Base-by-base conservation (phyloP, 306 rosid genomes). In the Sicyos edulis region DNA sequence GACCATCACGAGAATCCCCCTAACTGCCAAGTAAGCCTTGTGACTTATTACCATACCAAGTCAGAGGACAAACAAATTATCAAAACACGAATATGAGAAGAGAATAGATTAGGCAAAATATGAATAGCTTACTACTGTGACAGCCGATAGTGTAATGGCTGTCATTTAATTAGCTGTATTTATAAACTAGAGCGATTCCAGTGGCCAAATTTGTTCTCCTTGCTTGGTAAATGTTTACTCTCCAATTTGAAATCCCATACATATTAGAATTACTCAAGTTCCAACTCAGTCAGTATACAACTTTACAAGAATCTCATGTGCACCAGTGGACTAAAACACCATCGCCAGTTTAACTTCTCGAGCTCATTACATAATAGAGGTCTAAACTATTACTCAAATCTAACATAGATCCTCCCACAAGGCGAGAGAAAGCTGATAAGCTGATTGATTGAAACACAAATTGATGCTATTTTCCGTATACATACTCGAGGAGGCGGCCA, bases 401-500 rank as follows among this genome's bases (percentile, higher is more conserved):
- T 13, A 11, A 67, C 11, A 63, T 7, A 67, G 56, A 44, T 40
- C 45, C 45, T 21, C 37, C 42, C 40, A 6, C 13, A 42, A 47
- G 24, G 72, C 42, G 2, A 45, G 8, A 67, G 6, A 22, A 67
- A 47, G 44, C 21, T 24, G 56, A 47, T 8, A 50, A 24, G 53
- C 65, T 19, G 45, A 6, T 42, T 26, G 53, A 54, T 34, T 22
- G 17, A 47, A 51, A 53, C 59, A 37, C 59, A 22, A 16, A 24
- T 45, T 57, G 21, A 15, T 37, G 80, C 85, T 87, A 93, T 81
- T 87, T 88, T 52, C 92, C 83, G 73, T 80, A 88, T 29, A 87
- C 50, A 29, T 93, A 90, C 67, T 88, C 95, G 10, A 90, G 96
- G 75, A 93, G 96, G 81, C 75, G 88, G 73, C 85, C 80, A 80